These are phyloP conservation scores for Aspergillus cavernicola DNA, from an alignment of 495 filamentous ascomycete species.

Conservation along the genomic window DNA sequence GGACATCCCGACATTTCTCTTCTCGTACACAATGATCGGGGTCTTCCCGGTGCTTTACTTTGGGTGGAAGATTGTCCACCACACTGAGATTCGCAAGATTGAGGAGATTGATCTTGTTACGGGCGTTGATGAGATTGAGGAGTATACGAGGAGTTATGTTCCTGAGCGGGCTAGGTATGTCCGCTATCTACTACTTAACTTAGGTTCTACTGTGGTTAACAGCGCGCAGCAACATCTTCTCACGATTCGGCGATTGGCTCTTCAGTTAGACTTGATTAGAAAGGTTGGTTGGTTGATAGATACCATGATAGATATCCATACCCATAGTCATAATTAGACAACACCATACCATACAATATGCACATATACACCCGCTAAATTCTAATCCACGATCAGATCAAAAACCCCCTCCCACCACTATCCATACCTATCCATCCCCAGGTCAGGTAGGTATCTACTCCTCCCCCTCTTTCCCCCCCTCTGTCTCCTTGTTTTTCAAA, in stretches of 20 bases:
- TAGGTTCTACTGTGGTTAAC: neutral
- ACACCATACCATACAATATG: neutral
- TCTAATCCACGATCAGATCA: no score
- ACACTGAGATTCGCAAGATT: conserved; percentile 52
- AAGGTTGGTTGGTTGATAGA: neutral
- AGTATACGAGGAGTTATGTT: conserved; percentile 65
- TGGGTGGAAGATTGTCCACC: conserved; percentile 66
- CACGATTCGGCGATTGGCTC: conserved; percentile 24
- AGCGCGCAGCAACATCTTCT: conserved; percentile 23
- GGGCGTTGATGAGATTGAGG: conserved; percentile 69
- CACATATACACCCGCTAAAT: no score
- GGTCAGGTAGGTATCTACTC: no score
- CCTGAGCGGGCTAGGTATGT: conserved; percentile 54
- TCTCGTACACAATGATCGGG: conserved; percentile 70
- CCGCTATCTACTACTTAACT: neutral
- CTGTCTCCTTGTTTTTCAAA: conserved; percentile 43
- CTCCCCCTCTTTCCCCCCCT: neutral
- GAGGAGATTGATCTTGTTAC: conserved; percentile 60
- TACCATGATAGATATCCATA: neutral
- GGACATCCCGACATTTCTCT: conserved; percentile 70
- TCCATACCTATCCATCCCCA: no score
- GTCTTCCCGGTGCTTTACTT: conserved; percentile 64
- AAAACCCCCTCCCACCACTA: no score
- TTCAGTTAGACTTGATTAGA: conserved; percentile 9
- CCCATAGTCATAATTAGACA: no score